Conservation (phyloP, 2,329 filamentous ascomycete genomes). For the Paecilomyces formosus region DNA sequence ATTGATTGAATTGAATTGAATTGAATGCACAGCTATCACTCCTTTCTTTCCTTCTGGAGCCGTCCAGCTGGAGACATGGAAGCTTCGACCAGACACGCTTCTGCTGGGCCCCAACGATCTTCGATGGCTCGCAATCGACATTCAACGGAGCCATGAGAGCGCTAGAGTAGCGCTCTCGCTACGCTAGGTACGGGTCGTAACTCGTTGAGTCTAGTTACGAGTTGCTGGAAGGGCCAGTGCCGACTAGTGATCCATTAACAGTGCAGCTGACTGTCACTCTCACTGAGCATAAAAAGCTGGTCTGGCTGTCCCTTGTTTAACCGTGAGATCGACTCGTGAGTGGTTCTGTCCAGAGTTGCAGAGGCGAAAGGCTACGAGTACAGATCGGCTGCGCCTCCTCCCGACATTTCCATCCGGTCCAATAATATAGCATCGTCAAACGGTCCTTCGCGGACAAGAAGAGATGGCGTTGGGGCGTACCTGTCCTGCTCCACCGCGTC, state of each 20-base stretch:
- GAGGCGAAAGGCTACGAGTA: background rate
- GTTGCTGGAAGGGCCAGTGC: too few species aligned
- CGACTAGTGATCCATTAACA: background rate
- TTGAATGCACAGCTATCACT: too few species aligned
- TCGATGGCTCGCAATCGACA: background rate
- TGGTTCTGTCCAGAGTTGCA: background rate
- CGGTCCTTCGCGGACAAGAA: background rate
- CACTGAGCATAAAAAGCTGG: background rate
- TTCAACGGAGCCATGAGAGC: background rate
- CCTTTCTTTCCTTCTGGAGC: background rate
- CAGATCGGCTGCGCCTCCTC: background rate
- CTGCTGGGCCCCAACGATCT: background rate
- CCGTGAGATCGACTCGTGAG: background rate
- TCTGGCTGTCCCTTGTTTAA: background rate
- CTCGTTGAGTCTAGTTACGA: background rate
- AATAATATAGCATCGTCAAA: background rate
- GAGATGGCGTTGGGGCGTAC: background rate
- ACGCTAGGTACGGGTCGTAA: too few species aligned
- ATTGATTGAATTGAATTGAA: too few species aligned
- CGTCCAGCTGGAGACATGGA: background rate
- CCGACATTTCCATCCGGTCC: background rate
- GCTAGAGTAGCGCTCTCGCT: background rate
- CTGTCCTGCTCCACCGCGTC: background rate
- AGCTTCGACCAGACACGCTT: background rate
- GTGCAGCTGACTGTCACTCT: background rate